These are phyloP conservation scores for Naganishia albida DNA, from an alignment of 1,284 basidiomycete species.

Conservation along the genomic window DNA sequence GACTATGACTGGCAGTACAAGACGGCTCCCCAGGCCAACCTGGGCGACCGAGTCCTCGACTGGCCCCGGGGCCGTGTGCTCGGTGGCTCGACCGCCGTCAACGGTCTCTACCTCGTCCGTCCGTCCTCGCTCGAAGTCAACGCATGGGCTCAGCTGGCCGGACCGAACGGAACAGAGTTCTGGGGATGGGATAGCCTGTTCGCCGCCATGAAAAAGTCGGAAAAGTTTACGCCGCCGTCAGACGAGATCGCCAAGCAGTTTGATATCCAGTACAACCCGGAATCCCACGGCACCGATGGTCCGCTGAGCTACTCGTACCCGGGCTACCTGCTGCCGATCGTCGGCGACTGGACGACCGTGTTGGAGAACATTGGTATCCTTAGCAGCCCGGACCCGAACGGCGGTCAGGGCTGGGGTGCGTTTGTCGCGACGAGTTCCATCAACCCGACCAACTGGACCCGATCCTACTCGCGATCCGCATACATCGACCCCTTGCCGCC, in stretches of 20 bases:
- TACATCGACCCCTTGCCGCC: slow-evolving; percentile 68
- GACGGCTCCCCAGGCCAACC: slow-evolving; percentile 32
- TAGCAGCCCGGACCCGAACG: slow-evolving; percentile 56
- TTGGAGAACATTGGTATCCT: slow-evolving; percentile 58
- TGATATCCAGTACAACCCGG: slow-evolving; percentile 51
- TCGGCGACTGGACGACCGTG: slow-evolving; percentile 60
- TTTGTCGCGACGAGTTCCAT: slow-evolving; percentile 66
- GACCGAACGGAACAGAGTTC: slow-evolving; percentile 47
- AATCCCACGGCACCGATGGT: slow-evolving; percentile 57
- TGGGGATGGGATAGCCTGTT: slow-evolving; percentile 65
- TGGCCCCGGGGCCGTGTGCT: slow-evolving; percentile 71
- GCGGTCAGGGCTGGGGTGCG: slow-evolving; percentile 59
- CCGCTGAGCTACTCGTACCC: slow-evolving; percentile 48
- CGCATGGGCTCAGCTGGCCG: slow-evolving; percentile 59
- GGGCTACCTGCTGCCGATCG: slow-evolving; percentile 56
- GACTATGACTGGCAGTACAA: slow-evolving; percentile 37
- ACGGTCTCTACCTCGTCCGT: slow-evolving; percentile 62
- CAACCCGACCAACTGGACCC: slow-evolving; percentile 65
- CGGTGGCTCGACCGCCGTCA: slow-evolving; percentile 68
- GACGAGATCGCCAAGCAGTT: slow-evolving; percentile 43
- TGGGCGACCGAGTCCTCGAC: slow-evolving; percentile 26
- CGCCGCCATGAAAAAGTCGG: slow-evolving; percentile 45
- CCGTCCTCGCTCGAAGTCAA: slow-evolving; percentile 62
- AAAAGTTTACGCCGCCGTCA: slow-evolving; percentile 56
- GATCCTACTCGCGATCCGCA: slow-evolving; percentile 67